Evolutionary conservation across 2,329 filamentous ascomycete genomes (phyloP).

Genomic region (Aureobasidium sp.): DNA sequence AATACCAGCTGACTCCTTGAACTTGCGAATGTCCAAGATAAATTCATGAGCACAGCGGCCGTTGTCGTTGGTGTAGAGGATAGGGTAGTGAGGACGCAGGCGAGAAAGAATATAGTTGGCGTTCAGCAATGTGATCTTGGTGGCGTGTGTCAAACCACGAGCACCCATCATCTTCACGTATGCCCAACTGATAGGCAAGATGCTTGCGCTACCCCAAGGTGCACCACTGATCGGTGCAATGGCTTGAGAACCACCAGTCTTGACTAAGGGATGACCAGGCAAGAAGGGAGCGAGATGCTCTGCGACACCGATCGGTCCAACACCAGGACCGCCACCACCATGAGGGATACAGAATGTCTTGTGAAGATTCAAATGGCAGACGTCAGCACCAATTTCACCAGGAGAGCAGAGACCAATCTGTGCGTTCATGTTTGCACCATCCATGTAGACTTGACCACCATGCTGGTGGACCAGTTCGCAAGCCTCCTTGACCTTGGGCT

Average conservation of each 20-base stretch:
- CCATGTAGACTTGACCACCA: slow-evolving; percentile 96
- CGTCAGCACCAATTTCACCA: slow-evolving; percentile 90
- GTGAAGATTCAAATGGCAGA: slow-evolving; percentile 95
- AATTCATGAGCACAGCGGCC: slow-evolving; percentile 94
- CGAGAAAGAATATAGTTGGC: slow-evolving; percentile 93
- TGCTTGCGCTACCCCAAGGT: slow-evolving; percentile 80
- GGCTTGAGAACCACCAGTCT: slow-evolving; percentile 49
- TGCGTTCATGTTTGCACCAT: slow-evolving; percentile 97
- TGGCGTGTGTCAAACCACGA: slow-evolving; percentile 77
- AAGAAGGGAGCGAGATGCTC: slow-evolving; percentile 70
- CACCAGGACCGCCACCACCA: slow-evolving; percentile 86
- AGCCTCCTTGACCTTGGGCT: slow-evolving; percentile 78
- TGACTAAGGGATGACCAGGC: slow-evolving; percentile 60
- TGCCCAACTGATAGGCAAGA: slow-evolving; percentile 88
- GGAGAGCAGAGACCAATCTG: slow-evolving; percentile 94
- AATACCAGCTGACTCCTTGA: slow-evolving; percentile 74
- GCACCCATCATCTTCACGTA: slow-evolving; percentile 93
- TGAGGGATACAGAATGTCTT: slow-evolving; percentile 99
- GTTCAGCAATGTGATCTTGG: slow-evolving; percentile 87
- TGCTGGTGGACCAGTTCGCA: slow-evolving; percentile 79
- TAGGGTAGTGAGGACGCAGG: slow-evolving; percentile 76
- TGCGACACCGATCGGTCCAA: slow-evolving; percentile 90
- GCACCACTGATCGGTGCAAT: slow-evolving; percentile 74
- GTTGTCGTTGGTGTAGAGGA: slow-evolving; percentile 87
- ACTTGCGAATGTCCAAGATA: slow-evolving; percentile 81